phyloP scores from a whole-genome alignment of 1,284 basidiomycete genomes.

The Volvariella volvacea region DNA sequence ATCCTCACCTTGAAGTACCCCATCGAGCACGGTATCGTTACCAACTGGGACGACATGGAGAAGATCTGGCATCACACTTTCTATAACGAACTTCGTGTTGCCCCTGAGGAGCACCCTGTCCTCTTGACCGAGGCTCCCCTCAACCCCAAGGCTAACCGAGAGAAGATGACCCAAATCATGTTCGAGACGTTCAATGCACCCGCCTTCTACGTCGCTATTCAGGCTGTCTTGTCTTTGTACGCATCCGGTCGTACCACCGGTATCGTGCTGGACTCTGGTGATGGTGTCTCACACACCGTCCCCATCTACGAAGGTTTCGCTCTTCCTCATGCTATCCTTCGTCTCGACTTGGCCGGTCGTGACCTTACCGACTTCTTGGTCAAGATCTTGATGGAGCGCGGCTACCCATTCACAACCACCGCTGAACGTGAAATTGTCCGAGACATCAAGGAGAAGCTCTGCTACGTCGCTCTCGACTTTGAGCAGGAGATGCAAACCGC shows the following conservation, averaged over 20 bases:
- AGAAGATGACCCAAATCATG: slow-evolving; percentile 98
- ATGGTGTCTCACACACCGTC: slow-evolving; percentile 91
- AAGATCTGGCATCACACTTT: slow-evolving; percentile 94
- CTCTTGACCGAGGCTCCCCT: slow-evolving; percentile 90
- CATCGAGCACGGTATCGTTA: slow-evolving; percentile 83
- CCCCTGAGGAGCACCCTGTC: slow-evolving; percentile 90
- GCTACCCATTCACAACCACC: slow-evolving; percentile 91
- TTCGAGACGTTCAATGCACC: slow-evolving; percentile 96
- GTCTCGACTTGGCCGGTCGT: slow-evolving; percentile 93
- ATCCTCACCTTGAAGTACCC: slow-evolving; percentile 89
- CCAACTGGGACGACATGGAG: slow-evolving; percentile 97
- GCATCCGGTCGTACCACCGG: slow-evolving; percentile 90
- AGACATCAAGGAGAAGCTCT: slow-evolving; percentile 98
- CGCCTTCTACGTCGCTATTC: slow-evolving; percentile 91
- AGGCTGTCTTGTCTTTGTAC: slow-evolving; percentile 89
- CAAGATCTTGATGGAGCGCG: slow-evolving; percentile 92
- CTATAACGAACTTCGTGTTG: slow-evolving; percentile 82
- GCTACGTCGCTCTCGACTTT: slow-evolving; percentile 96
- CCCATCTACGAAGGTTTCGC: slow-evolving; percentile 97
- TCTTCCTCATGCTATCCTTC: slow-evolving; percentile 90
- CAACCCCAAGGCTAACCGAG: slow-evolving; percentile 92
- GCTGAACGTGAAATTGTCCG: slow-evolving; percentile 95
- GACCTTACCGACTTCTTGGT: slow-evolving; percentile 91
- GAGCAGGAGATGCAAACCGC: slow-evolving; percentile 95
- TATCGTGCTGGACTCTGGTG: slow-evolving; percentile 92